Conservation (phyloP, 495 filamentous ascomycete genomes). For the Glonium stellatum region DNA sequence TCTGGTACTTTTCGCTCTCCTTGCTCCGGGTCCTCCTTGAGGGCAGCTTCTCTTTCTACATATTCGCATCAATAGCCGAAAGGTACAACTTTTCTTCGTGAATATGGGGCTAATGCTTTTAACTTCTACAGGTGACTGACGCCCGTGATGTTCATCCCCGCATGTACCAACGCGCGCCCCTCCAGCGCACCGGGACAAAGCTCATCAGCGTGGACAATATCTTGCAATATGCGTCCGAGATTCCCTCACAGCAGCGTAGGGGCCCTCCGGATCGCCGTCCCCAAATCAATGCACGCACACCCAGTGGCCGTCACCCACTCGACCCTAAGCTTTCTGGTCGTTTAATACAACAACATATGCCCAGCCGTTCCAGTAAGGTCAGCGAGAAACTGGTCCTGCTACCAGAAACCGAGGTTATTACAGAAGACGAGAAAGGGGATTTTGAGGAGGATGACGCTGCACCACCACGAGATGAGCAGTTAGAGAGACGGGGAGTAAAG, state of each 20-base stretch:
- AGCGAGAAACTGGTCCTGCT: slow-evolving; percentile 94
- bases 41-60: neutral
- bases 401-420: slow-evolving; percentile 60
- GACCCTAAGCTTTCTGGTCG: slow-evolving; percentile 38
- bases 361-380: slow-evolving; percentile 80
- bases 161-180: slow-evolving; percentile 34
- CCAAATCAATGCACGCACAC: slow-evolving; percentile 36
- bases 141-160: slow-evolving; percentile 47
- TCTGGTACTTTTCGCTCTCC: slow-evolving; percentile 38
- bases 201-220: slow-evolving; percentile 95
- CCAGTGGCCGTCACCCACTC: slow-evolving; percentile 40
- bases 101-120: slow-evolving; percentile 6
- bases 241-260: slow-evolving; percentile 89
- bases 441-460: slow-evolving; percentile 55
- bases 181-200: slow-evolving; percentile 45
- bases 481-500: slow-evolving; percentile 55
- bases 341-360: slow-evolving; percentile 51
- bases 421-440: slow-evolving; percentile 50
- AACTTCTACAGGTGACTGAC: slow-evolving; percentile 48
- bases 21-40: neutral
- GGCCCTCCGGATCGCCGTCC: slow-evolving; percentile 56
- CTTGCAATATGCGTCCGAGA: slow-evolving; percentile 86
- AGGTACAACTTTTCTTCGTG: slow-evolving; percentile 1
- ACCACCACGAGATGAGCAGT: slow-evolving; percentile 73
- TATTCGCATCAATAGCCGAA: no score